phyloP scores from a whole-genome alignment of 192 early-diverging fungal species.

The Linnemannia elongata region DNA sequence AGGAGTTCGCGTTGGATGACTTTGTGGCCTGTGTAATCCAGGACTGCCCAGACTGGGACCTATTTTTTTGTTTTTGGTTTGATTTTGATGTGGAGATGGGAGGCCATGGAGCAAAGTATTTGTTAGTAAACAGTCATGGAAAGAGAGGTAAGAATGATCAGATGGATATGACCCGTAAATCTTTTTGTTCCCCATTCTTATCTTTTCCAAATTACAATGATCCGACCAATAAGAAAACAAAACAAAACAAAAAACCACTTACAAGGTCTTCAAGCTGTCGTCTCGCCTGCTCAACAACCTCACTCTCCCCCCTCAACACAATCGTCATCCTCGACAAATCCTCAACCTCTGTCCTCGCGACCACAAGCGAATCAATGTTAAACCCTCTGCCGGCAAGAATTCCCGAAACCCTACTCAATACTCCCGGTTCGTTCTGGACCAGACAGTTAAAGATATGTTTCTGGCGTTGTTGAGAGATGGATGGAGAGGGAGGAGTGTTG shows the following conservation, averaged over 20 bases:
- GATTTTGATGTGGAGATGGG: not conserved
- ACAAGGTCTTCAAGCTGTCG: slow-evolving; percentile 97
- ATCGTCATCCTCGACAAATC: slow-evolving; percentile 96
- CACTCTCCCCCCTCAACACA: slow-evolving; percentile 86
- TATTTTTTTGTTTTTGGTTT: slow-evolving; percentile 13
- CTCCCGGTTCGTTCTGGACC: slow-evolving; percentile 90
- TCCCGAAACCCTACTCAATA: slow-evolving; percentile 83
- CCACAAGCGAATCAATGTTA: slow-evolving; percentile 98
- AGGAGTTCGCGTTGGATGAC: slow-evolving; percentile 94
- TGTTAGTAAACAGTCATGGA: too few relatives aligned
- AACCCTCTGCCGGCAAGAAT: slow-evolving; percentile 95
- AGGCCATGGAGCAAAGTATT: too few relatives aligned
- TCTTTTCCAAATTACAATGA: too few relatives aligned
- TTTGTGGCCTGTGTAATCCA: slow-evolving; percentile 92
- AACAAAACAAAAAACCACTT: slow-evolving; percentile 16
- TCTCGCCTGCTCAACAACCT: slow-evolving; percentile 90
- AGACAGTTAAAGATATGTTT: slow-evolving; percentile 96
- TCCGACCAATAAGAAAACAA: too few relatives aligned
- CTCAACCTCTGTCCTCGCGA: slow-evolving; percentile 93
- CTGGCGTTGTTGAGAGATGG: slow-evolving; percentile 54
- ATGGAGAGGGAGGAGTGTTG: slow-evolving; percentile 77
- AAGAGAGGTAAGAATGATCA: too few relatives aligned
- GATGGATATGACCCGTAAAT: too few relatives aligned
- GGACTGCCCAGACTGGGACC: slow-evolving; percentile 95
- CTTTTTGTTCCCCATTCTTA: too few relatives aligned